These are phyloP conservation scores for Dichotomocladium elegans DNA, from an alignment of 371 early-diverging fungal species.

Conservation along the genomic window DNA sequence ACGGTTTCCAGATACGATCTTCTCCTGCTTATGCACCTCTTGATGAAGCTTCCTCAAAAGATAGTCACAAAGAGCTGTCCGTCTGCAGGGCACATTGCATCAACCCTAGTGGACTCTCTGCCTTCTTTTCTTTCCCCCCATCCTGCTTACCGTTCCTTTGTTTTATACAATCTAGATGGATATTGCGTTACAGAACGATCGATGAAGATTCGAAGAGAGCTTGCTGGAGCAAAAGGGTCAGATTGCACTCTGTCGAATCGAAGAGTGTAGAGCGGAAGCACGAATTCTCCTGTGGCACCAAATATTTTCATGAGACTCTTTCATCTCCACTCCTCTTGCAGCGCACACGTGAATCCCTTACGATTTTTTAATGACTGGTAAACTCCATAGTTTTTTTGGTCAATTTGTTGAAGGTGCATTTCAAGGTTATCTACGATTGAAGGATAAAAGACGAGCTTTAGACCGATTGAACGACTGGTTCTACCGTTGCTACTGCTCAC, in stretches of 20 bases:
- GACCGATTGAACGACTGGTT: not conserved
- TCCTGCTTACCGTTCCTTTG: no score
- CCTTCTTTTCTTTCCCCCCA: no score
- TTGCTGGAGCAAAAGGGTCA: constrained; percentile 49
- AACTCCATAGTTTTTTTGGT: not conserved
- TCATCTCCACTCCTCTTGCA: no score
- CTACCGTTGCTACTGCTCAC: not conserved
- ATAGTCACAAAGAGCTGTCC: no score
- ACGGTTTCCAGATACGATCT: no score
- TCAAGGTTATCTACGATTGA: not conserved
- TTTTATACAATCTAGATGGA: no score
- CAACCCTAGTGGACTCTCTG: no score
- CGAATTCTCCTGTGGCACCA: not conserved
- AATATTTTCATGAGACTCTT: no score
- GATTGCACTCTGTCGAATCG: constrained; percentile 31
- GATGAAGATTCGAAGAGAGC: constrained; percentile 28
- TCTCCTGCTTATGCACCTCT: no score
- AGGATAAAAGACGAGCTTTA: not conserved
- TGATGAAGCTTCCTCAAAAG: no score
- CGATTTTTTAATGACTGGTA: not conserved
- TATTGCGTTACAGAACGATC: no score
- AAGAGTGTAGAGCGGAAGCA: constrained; percentile 18
- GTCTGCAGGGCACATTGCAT: no score
- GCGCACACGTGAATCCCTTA: not conserved
- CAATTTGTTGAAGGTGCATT: not conserved